A percentile compares a stretch with the other conserved stretches of the same genome.
These are phyloP conservation scores for Penicillium janthinellum DNA, from an alignment of 2,329 filamentous ascomycete species.

Conservation along the genomic window DNA sequence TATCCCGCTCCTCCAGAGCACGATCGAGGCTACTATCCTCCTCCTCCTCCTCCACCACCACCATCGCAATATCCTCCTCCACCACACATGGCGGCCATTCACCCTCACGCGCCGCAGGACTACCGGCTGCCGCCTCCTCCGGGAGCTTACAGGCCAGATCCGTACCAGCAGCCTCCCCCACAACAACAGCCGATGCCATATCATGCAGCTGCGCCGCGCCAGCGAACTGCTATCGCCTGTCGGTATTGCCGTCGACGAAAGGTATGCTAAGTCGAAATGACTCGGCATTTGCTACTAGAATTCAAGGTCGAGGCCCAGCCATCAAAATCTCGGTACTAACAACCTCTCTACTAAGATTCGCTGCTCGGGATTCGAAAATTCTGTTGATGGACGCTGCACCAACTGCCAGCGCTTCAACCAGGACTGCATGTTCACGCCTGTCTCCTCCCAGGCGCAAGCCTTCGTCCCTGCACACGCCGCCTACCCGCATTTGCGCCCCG, in stretches of 20 bases:
- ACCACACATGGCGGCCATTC: slow-evolving; percentile 46
- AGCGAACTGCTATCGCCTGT: slow-evolving; percentile 55
- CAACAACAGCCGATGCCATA: slow-evolving; percentile 43
- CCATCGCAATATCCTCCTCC: slow-evolving; percentile 41
- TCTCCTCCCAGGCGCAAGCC: slow-evolving; percentile 72
- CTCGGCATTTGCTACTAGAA: neutral
- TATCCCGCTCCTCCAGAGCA: slow-evolving; percentile 35
- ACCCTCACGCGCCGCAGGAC: slow-evolving; percentile 45
- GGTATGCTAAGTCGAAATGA: slow-evolving; percentile 37
- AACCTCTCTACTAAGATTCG: slow-evolving; percentile 62
- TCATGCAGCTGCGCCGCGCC: slow-evolving; percentile 51
- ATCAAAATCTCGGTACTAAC: neutral
- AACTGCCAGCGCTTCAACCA: slow-evolving; percentile 75
- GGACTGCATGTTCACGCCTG: slow-evolving; percentile 75
- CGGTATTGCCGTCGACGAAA: slow-evolving; percentile 56
- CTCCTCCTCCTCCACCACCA: slow-evolving; percentile 39
- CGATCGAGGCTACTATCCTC: slow-evolving; percentile 36
- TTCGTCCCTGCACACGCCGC: slow-evolving; percentile 73
- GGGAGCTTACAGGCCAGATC: slow-evolving; percentile 45
- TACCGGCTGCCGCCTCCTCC: slow-evolving; percentile 49
- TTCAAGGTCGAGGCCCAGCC: neutral
- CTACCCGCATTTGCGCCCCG: slow-evolving; percentile 54
- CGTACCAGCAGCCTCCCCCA: slow-evolving; percentile 43
- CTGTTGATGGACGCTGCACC: slow-evolving; percentile 70
- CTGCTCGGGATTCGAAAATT: slow-evolving; percentile 73